Percentiles rank a stretch among this genome's conserved stretches.
phyloP scores from a whole-genome alignment of 2,329 filamentous ascomycete species.

The Whalleya microplaca region DNA sequence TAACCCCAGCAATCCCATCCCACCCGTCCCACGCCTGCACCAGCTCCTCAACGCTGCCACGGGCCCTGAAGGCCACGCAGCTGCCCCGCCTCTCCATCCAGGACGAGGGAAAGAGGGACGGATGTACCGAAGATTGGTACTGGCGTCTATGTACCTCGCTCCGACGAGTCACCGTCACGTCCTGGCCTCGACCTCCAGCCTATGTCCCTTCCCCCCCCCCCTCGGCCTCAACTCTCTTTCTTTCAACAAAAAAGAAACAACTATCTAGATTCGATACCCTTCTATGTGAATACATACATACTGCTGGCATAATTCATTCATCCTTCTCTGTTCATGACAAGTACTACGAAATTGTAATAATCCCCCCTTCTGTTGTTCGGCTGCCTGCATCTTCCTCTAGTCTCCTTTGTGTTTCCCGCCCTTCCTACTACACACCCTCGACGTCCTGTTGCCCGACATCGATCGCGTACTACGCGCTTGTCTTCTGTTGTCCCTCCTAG shows the following conservation, averaged over 20 bases:
- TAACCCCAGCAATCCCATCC: conserved; percentile 1
- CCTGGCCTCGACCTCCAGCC: conserved; percentile 22
- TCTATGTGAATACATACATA: conserved; percentile 26
- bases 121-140: conserved; percentile 6
- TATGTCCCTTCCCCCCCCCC: conserved; percentile 12
- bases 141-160: conserved; percentile 16
- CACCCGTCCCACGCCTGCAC: neutral
- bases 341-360: conserved; percentile 28
- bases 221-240: conserved; percentile 2
- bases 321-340: conserved; percentile 7
- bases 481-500: conserved; percentile 21
- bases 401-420: conserved; percentile 24
- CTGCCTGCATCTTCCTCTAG: conserved; percentile 19
- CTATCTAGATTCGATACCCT: conserved; percentile 25
- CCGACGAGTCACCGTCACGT: conserved; percentile 23
- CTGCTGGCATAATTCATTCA: conserved; percentile 20
- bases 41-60: neutral
- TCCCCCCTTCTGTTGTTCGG: conserved; percentile 27
- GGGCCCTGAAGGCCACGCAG: conserved; percentile 10
- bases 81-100: conserved; percentile 21
- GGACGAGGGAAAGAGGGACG: no score
- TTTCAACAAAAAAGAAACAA: conserved; percentile 6
- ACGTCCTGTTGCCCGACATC: conserved; percentile 11
- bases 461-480: conserved; percentile 29
- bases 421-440: conserved; percentile 22